Base-by-base conservation (phyloP, 139 green algal genomes). In the Penium margaritaceum region DNA sequence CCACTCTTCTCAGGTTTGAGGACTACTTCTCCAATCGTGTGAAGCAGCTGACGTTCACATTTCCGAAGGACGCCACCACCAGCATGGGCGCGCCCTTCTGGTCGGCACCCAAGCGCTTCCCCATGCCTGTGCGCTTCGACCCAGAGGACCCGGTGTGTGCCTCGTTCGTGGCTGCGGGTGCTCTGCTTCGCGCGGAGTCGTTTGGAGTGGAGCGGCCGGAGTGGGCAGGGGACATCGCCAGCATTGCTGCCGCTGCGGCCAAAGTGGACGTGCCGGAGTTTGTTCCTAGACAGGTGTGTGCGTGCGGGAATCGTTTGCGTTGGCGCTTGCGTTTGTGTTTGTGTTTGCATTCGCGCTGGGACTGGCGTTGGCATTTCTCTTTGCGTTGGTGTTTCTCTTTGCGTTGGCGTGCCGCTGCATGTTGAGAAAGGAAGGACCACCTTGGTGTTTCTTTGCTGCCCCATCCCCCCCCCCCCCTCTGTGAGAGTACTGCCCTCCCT, bases 21-120 rank as follows among this genome's bases (percentile, higher is more conserved):
- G 65, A 81, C 6, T 81, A 88, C 38, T 96, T 96, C 77, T 83
- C 95, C 76, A 90, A 97, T 79, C 77, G 72, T 7, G 89, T 98
- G 21, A 88, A 87, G 37, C 94, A 98, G 84, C 87, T 98, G 46
- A 86, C 85, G 21, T 95, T 87, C 84, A 98, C 92, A 39, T 97
- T 98, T 78, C 92, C 93, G 6, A 88, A 97, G 83, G 92, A 99
- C 61, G 89, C 91, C 33, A 81, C 83, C 51, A 98, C 94, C 21
- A 91, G 85, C 53, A 95, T 85, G 0, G 94, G 94, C 9, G 55
- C 87, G 3, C 89, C 88, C 3, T 98, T 99, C 85, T 99, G 94
- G 94, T 95, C 86, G 6, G 84, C 94, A 6, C 94, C 94, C 61
- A 99, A 99, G 88, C 88, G 94, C 61, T 99, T 98, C 86, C 94